Base-by-base conservation (phyloP, 2,329 filamentous ascomycete species). In the Claviceps spartinae region DNA sequence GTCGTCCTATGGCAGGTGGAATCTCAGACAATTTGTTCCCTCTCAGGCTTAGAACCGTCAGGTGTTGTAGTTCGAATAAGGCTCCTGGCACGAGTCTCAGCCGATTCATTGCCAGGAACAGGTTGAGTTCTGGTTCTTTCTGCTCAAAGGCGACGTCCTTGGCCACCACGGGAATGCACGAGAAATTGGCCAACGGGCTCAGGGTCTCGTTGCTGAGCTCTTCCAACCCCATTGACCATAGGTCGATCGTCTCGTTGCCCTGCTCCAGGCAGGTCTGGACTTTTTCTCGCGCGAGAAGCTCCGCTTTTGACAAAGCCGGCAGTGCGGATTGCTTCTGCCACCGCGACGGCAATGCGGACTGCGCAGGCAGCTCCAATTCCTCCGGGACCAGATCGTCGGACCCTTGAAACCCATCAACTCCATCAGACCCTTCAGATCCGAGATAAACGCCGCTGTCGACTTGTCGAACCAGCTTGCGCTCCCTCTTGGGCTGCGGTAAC, bases 391-490 rank as follows among this genome's bases (percentile, higher is more conserved):
- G 51, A 30, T 72, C 70, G 24, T 73, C 75, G 11, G 71, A 67
- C 36, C 62, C 66, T 53, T 85, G 82, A 55, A 79, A 84, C 4
- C 75, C 79, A 69, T 34, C 30, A 11, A 34, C 9, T 11, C 30
- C 30, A 11, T 34, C 30, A 34, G 30, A 34, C 30, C 62, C 66
- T 53, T 85, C 83, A 55, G 79, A 83, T 4, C 75, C 79, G 69
- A 88, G 74, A 67, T 76, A 88, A 3, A 88, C 76, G 49, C 81
- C 82, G 63, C 83, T 86, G 65, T 88, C 85, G 53, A 77, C 68
- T 57, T 83, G 78, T 49, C 80, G 73, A 58, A 72, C 69, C 50
- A 85, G 69, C 14, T 71, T 71, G 41, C 79, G 72, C 38, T 50
- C 47, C 36, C 18, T 49, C 63, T 76, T 81, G 14, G 63, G 63